Base-by-base conservation (phyloP, 352 stramenopile species). In the Elongisporangium undulatum region DNA sequence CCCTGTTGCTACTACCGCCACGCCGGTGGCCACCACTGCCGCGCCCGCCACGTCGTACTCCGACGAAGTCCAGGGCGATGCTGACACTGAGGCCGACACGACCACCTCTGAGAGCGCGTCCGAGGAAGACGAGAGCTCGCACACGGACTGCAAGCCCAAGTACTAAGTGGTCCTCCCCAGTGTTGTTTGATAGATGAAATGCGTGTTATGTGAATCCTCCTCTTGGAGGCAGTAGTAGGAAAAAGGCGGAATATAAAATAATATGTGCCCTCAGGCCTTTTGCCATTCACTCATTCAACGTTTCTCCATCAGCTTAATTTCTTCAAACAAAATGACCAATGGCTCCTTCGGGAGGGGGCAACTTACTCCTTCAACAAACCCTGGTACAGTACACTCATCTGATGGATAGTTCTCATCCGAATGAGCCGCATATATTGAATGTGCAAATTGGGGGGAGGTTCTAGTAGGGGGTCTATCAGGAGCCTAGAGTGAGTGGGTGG, bases 41-140 rank as follows among this genome's bases (percentile, higher is more conserved):
- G 54, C 38, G 17, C 41, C 55, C 10, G 49, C 56, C 3, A 15
- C 59, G 20, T 12, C 54, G 29, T 41, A 65, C 10, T 39, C 58
- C 4, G 58, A 66, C 19, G 49, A 69, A 29, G 63, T 70, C 17
- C 62, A 59, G 0, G 58, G 58, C 2, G 66, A 67, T 29, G 66
- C 66, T 3, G 23, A 60, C 3, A 63, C 53, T 41, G 29, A 41
- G n/a, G n/a, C n/a, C n/a, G n/a, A n/a, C n/a, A n/a, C n/a, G n/a
- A n/a, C n/a, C 9, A 9, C 29, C 5, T 41, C 29, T 13, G 29
- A 41, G 29, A 41, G 29, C 29, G 29, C 29, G 29, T 41, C 29
- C 1, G 29, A 41, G 29, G 29, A 15, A 41, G 9, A 41, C 29
- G 29, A 41, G 29, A 41, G 29, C 29, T 41, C 29, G 29, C 29